These are phyloP conservation scores for Sporothrix pseudoabietina DNA, from an alignment of 2,329 filamentous ascomycete genomes.

Conservation along the genomic window DNA sequence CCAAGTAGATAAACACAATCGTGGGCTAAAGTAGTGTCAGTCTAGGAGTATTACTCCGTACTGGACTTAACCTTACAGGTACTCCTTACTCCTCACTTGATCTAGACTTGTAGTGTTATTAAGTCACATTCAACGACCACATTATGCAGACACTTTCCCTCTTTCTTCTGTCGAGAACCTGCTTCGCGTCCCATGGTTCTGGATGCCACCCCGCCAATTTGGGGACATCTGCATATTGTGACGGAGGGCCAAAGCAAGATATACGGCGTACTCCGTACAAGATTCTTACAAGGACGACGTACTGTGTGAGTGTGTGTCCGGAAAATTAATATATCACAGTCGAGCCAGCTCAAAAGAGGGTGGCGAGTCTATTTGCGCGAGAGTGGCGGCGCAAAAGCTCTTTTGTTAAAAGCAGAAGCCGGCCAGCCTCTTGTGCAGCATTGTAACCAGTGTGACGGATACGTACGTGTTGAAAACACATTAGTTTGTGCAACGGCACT, in stretches of 20 bases:
- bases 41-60: not conserved
- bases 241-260: too few species aligned
- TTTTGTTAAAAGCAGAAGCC: not conserved
- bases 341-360: not conserved
- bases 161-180: not conserved
- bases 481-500: not conserved
- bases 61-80: not conserved
- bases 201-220: not conserved
- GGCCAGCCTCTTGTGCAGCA: constrained; percentile 8
- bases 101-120: not conserved
- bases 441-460: not conserved
- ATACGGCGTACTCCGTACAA: too few species aligned
- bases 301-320: not conserved
- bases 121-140: not conserved
- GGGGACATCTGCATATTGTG: too few species aligned
- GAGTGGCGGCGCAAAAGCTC: not conserved
- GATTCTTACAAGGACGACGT: too few species aligned
- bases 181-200: not conserved
- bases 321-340: not conserved
- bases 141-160: not conserved
- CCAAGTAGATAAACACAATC: not conserved
- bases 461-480: not conserved
- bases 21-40: not conserved
- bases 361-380: not conserved
- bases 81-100: not conserved